Percentiles rank a stretch among this genome's conserved stretches.
These are phyloP conservation scores for Chondrostereum purpureum DNA, from an alignment of 1,284 basidiomycete genomes.

Conservation along the genomic window DNA sequence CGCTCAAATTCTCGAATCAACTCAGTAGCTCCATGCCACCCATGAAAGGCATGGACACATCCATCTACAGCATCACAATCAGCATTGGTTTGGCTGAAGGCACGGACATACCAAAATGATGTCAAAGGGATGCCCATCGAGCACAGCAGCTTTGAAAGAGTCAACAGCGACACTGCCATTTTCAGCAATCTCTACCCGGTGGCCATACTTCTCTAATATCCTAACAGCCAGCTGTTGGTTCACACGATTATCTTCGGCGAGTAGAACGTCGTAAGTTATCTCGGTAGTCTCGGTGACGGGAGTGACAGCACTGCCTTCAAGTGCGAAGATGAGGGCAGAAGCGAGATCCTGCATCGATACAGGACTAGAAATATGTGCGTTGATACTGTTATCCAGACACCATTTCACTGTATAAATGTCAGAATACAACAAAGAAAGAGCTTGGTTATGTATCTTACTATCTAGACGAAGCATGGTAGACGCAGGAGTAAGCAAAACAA, in stretches of 20 bases:
- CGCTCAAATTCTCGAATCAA: slow-evolving; percentile 79
- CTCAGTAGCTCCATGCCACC: slow-evolving; percentile 86
- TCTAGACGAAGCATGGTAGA: slow-evolving; percentile 65
- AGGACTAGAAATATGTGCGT: slow-evolving; percentile 88
- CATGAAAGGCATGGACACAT: slow-evolving; percentile 98
- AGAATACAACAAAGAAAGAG: too few relatives aligned
- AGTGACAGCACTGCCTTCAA: slow-evolving; percentile 88
- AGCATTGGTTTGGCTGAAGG: too few relatives aligned
- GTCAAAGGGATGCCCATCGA: slow-evolving; percentile 73
- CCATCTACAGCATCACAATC: slow-evolving; percentile 61
- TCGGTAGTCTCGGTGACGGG: slow-evolving; percentile 78
- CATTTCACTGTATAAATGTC: slow-evolving; percentile 69
- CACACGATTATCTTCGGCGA: slow-evolving; percentile 97
- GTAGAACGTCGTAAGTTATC: slow-evolving; percentile 86
- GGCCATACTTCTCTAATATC: slow-evolving; percentile 95
- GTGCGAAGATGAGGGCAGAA: slow-evolving; percentile 87
- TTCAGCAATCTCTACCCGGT: slow-evolving; percentile 95
- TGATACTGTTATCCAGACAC: slow-evolving; percentile 89
- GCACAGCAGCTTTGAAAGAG: slow-evolving; percentile 75
- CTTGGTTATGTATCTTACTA: too few relatives aligned
- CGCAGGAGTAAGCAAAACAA: slow-evolving; percentile 88
- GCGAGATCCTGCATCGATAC: slow-evolving; percentile 85
- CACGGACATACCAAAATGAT: slow-evolving; percentile 68
- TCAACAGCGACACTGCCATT: slow-evolving; percentile 91
- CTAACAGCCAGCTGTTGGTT: slow-evolving; percentile 98